Percentiles rank a stretch among this genome's conserved stretches.
Evolutionary conservation across 495 filamentous ascomycete genomes (phyloP).

Genomic region (Endocarpon pusillum): DNA sequence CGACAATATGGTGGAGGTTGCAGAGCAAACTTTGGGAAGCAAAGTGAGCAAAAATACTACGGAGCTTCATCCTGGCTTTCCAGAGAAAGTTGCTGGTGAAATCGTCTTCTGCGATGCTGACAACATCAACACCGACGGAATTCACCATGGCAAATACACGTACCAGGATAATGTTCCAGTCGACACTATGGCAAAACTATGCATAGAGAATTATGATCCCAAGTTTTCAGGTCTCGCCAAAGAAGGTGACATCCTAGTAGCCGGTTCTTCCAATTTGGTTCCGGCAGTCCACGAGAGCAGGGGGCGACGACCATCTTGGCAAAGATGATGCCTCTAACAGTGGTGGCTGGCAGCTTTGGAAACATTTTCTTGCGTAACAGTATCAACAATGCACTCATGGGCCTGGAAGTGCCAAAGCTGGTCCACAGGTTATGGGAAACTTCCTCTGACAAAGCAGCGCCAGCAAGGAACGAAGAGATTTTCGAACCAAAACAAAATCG

Average conservation of each 20-base stretch:
- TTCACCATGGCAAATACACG: conserved; percentile 67
- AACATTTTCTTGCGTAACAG: conserved; percentile 65
- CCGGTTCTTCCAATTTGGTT: conserved; percentile 70
- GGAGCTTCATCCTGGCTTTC: conserved; percentile 34
- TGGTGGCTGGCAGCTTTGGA: conserved; percentile 57
- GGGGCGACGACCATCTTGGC: conserved; percentile 67
- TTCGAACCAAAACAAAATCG: conserved; percentile 22
- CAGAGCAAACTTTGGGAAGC: conserved; percentile 15
- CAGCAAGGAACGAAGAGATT: conserved; percentile 11
- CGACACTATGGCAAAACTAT: conserved; percentile 56
- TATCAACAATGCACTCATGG: conserved; percentile 69
- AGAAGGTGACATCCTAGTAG: conserved; percentile 50
- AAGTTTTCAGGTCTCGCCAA: conserved; percentile 34
- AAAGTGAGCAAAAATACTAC: not conserved
- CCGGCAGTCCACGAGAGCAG: conserved; percentile 55
- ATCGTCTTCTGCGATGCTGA: conserved; percentile 34
- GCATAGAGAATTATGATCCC: conserved; percentile 67
- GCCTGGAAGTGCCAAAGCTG: conserved; percentile 51
- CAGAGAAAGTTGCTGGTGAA: conserved; percentile 31
- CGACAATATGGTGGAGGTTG: conserved; percentile 42
- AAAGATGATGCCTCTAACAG: conserved; percentile 52
- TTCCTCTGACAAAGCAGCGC: conserved; percentile 2
- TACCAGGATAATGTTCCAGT: conserved; percentile 56
- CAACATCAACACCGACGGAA: conserved; percentile 27
- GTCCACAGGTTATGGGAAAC: conserved; percentile 42